Evolutionary conservation across 106 monocot genomes (phyloP).

Genomic region (Dendrobium huoshanense): DNA sequence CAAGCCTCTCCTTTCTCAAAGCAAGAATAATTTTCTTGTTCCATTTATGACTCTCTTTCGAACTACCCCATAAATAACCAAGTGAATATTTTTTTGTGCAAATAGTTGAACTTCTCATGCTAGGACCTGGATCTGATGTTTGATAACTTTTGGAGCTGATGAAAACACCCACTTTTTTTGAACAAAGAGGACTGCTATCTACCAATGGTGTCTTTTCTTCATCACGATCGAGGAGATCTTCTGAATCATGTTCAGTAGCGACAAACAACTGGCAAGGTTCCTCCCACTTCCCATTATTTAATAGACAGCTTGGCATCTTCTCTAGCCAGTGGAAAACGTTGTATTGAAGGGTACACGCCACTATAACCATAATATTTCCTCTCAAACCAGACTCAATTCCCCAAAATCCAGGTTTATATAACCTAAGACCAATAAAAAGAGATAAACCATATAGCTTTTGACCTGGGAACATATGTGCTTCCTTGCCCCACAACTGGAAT

Average conservation of each 20-base stretch:
- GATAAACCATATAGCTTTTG: slow-evolving; percentile 52
- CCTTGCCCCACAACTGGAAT: slow-evolving; percentile 89
- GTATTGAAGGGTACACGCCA: slow-evolving; percentile 87
- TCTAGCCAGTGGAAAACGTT: slow-evolving; percentile 88
- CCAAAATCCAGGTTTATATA: slow-evolving; percentile 85
- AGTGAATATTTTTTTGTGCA: slow-evolving; percentile 20
- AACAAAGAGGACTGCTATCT: slow-evolving; percentile 23
- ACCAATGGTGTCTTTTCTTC: slow-evolving; percentile 20
- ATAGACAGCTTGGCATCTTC: slow-evolving; percentile 47
- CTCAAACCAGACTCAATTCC: slow-evolving; percentile 89
- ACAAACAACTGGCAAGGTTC: slow-evolving; percentile 92
- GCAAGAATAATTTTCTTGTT: slow-evolving; percentile 66
- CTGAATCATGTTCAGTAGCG: slow-evolving; percentile 19
- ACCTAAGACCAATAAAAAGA: slow-evolving; percentile 60
- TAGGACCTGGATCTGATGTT: slow-evolving; percentile 19
- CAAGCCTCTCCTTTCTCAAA: slow-evolving; percentile 79
- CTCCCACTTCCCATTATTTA: slow-evolving; percentile 82
- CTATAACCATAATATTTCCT: slow-evolving; percentile 78
- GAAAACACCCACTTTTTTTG: slow-evolving; percentile 13
- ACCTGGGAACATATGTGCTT: slow-evolving; percentile 76
- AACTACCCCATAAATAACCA: slow-evolving; percentile 73
- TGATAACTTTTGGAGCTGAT: slow-evolving; percentile 19
- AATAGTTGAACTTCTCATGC: slow-evolving; percentile 24
- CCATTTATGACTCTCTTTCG: slow-evolving; percentile 90
- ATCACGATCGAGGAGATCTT: neutral